Conservation (phyloP, 139 green algal genomes). For the Marvania coccoides region DNA sequence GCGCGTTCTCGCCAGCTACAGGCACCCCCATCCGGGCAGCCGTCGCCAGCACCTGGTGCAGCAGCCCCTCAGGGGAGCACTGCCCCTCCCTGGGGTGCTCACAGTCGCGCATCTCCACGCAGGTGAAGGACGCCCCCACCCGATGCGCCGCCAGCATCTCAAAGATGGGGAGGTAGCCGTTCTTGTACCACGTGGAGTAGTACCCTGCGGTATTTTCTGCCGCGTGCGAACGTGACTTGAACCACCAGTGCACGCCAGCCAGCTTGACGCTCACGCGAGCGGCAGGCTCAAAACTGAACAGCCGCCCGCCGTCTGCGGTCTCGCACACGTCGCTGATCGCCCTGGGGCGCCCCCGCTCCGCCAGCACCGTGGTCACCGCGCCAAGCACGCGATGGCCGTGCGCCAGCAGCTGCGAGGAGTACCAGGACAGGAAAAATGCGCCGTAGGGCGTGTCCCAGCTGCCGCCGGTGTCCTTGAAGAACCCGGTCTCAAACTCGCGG, state of each 20-base stretch:
- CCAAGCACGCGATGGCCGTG: conserved; percentile 82
- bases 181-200: conserved; percentile 90
- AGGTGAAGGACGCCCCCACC: conserved; percentile 90
- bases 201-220: conserved; percentile 97
- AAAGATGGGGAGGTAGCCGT: conserved; percentile 77
- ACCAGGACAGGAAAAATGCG: conserved; percentile 93
- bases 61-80: conserved; percentile 84
- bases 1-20: conserved; percentile 90
- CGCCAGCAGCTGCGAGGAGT: conserved; percentile 70
- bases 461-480: conserved; percentile 78
- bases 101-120: conserved; percentile 97
- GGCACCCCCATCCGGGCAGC: conserved; percentile 61
- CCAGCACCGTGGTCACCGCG: conserved; percentile 46
- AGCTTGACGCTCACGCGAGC: conserved; percentile 82
- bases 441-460: conserved; percentile 87
- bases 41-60: conserved; percentile 71
- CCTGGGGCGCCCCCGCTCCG: conserved; percentile 49
- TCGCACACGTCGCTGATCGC: conserved; percentile 39
- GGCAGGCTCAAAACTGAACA: conserved; percentile 29
- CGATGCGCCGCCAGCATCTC: conserved; percentile 51
- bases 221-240: conserved; percentile 84
- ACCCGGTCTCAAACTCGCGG: conserved; percentile 78
- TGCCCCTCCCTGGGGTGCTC: conserved; percentile 87
- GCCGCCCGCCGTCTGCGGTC: conserved; percentile 16
- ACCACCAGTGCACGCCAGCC: conserved; percentile 99